A percentile compares a stretch with the other conserved stretches of the same genome.
These are phyloP conservation scores for Sarocladiaceae sp. DNA, from an alignment of 2,329 filamentous ascomycete species.

Conservation along the genomic window DNA sequence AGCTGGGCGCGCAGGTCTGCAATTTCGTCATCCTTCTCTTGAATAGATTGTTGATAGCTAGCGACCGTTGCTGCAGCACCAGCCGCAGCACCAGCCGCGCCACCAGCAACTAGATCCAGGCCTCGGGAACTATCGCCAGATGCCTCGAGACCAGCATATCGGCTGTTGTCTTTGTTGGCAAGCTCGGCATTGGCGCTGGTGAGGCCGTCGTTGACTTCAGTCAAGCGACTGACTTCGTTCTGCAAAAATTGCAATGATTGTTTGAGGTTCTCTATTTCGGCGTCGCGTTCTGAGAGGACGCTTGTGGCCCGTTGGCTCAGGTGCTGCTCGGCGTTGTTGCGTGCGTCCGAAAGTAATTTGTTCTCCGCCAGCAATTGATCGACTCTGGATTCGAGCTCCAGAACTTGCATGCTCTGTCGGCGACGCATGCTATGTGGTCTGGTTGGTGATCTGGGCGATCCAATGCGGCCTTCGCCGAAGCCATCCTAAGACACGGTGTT, in stretches of 20 bases:
- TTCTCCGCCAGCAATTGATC: constrained; percentile 87
- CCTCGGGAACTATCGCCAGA: constrained; percentile 63
- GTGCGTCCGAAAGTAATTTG: constrained; percentile 69
- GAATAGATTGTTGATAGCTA: constrained; percentile 57
- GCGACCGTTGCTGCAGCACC: constrained; percentile 4
- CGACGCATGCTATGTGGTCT: constrained; percentile 94
- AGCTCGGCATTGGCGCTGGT: constrained; percentile 74
- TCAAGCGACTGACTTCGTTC: constrained; percentile 75
- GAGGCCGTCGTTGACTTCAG: constrained; percentile 77
- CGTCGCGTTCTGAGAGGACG: constrained; percentile 75
- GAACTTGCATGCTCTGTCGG: constrained; percentile 93
- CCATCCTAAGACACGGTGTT: constrained; percentile 64
- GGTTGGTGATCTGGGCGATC: constrained; percentile 87
- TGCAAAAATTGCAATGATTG: constrained; percentile 76
- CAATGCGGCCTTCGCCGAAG: constrained; percentile 81
- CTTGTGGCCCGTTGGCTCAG: constrained; percentile 63
- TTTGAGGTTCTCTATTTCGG: constrained; percentile 79
- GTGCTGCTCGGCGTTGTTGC: constrained; percentile 62
- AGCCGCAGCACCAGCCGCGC: constrained; percentile 49
- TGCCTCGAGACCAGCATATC: constrained; percentile 62
- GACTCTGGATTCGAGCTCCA: constrained; percentile 83
- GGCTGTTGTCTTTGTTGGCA: constrained; percentile 65
- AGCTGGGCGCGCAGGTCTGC: constrained; percentile 73
- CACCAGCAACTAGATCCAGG: constrained; percentile 59
- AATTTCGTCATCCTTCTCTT: constrained; percentile 82